Percentiles rank a stretch among this genome's conserved stretches.
phyloP scores from a whole-genome alignment of 2,329 filamentous ascomycete genomes.

The Cadophora sp. region DNA sequence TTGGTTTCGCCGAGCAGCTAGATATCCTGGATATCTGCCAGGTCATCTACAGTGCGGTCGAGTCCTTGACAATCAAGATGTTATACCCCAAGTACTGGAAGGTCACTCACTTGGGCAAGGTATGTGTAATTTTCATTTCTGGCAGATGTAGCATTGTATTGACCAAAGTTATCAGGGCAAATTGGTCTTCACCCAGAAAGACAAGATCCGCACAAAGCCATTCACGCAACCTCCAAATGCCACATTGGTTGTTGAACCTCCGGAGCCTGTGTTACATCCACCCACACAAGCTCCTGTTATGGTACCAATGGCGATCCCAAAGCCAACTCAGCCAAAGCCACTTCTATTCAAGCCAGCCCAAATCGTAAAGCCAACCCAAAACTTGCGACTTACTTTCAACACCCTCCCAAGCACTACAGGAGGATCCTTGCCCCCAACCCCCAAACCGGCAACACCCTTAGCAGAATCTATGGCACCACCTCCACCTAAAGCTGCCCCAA shows the following conservation, averaged over 20 bases:
- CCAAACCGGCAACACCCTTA: constrained; percentile 14
- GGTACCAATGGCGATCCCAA: constrained; percentile 7
- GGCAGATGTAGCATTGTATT: background rate
- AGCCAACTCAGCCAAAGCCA: constrained; percentile 19
- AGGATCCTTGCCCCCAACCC: constrained; percentile 7
- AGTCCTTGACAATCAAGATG: constrained; percentile 54
- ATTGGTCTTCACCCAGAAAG: constrained; percentile 41
- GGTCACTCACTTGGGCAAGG: constrained; percentile 48
- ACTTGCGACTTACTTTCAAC: constrained; percentile 12
- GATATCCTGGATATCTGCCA: constrained; percentile 59
- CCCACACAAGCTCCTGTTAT: constrained; percentile 15
- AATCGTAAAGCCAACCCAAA: background rate
- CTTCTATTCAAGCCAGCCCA: background rate
- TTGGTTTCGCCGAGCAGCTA: constrained; percentile 56
- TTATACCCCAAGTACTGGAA: constrained; percentile 56
- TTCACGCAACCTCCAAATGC: constrained; percentile 7
- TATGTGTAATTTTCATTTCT: constrained; percentile 36
- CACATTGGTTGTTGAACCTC: constrained; percentile 17
- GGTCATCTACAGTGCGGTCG: constrained; percentile 57
- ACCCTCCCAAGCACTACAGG: constrained; percentile 11
- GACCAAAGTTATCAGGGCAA: constrained; percentile 36
- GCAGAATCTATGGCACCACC: constrained; percentile 19
- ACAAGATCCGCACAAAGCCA: constrained; percentile 41
- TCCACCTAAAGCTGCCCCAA: constrained; percentile 18
- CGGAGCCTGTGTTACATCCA: constrained; percentile 13